Conservation (phyloP, 2,329 filamentous ascomycete genomes). For the Aspergillus awamori region DNA sequence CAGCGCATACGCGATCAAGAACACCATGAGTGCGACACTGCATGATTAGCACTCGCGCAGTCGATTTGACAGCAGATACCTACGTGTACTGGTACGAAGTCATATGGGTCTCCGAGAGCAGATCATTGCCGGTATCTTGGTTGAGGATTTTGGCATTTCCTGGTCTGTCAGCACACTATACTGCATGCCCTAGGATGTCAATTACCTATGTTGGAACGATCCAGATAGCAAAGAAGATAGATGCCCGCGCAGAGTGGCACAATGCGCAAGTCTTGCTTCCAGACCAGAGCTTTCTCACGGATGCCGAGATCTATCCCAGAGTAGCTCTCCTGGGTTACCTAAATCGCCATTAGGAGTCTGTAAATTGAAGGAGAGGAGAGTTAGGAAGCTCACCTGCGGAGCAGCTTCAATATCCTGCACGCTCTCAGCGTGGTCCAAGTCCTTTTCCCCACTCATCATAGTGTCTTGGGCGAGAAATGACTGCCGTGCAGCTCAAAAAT, state of each 20-base stretch:
- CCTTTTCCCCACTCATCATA: neutral
- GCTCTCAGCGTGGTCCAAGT: neutral
- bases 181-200: neutral
- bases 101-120: constrained; percentile 65
- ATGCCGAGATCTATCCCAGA: constrained; percentile 16
- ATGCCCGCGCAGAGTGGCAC: constrained; percentile 65
- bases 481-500: too few species aligned
- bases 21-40: constrained; percentile 52
- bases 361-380: neutral
- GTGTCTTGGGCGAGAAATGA: neutral
- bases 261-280: constrained; percentile 66
- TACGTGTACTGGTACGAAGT: constrained; percentile 63
- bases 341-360: neutral
- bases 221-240: constrained; percentile 69
- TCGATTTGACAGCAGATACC: constrained; percentile 14
- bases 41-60: neutral
- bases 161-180: constrained; percentile 20
- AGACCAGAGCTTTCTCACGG: constrained; percentile 45
- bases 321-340: neutral
- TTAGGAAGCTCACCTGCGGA: constrained; percentile 3
- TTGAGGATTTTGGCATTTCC: constrained; percentile 69
- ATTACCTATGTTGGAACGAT: constrained; percentile 67
- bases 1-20: constrained; percentile 53
- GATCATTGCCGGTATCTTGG: constrained; percentile 60
- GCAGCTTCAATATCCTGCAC: constrained; percentile 8